Conservation (phyloP, 495 filamentous ascomycete species). For the Alectoria sarmentosa region DNA sequence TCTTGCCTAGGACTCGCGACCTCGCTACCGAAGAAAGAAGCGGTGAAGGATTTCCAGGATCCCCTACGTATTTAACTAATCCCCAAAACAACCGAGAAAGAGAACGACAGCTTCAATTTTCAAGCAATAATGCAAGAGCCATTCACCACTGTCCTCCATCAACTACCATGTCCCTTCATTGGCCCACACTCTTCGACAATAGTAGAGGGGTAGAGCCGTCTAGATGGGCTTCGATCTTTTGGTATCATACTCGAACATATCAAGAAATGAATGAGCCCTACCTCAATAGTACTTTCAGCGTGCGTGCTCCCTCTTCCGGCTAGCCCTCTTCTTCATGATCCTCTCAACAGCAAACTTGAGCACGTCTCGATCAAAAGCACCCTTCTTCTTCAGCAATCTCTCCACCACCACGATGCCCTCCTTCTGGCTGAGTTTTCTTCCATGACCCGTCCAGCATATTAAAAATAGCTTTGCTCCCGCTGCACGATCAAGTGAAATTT, state of each 20-base stretch:
- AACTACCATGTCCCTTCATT: not conserved
- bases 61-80: not conserved
- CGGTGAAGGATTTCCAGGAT: constrained; percentile 13
- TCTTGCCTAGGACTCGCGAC: constrained; percentile 2
- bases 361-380: not conserved
- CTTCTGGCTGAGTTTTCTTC: not conserved
- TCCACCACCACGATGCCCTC: not conserved
- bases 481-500: not conserved
- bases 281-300: not conserved
- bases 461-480: not conserved
- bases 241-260: not conserved
- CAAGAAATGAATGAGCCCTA: not conserved
- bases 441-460: not conserved
- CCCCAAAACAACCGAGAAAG: not conserved
- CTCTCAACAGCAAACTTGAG: not conserved
- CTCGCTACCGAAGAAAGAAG: constrained; percentile 14
- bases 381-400: constrained; percentile 2
- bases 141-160: not conserved
- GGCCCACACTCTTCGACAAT: not conserved
- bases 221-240: not conserved
- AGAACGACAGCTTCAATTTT: not conserved
- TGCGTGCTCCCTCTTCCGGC: not conserved
- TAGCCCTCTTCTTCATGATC: not conserved
- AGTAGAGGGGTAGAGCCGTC: not conserved
- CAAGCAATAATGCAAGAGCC: not conserved